Evolutionary conservation across 106 monocot genomes (phyloP).

Genomic region (Iris macrosiphon): DNA sequence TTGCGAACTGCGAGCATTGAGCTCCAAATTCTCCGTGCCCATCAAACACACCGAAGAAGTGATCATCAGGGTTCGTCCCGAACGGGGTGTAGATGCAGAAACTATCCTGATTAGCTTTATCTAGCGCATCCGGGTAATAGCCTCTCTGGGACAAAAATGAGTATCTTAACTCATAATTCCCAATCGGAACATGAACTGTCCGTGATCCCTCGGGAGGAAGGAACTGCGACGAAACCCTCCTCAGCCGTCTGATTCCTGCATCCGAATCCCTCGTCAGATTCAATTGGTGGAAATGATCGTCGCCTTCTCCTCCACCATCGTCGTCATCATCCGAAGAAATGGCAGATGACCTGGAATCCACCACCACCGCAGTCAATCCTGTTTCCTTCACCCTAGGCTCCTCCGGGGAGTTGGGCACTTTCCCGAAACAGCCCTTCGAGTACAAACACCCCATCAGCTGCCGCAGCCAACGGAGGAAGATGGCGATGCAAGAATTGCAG

Average conservation of each 20-base stretch:
- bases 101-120: constrained; percentile 92
- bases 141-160: constrained; percentile 94
- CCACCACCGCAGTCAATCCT: constrained; percentile 13
- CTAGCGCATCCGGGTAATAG: constrained; percentile 88
- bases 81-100: constrained; percentile 91
- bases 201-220: constrained; percentile 89
- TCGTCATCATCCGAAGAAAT: constrained; percentile 44
- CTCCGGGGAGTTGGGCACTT: constrained; percentile 25
- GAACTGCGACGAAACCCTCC: constrained; percentile 89
- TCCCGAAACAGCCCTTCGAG: constrained; percentile 57
- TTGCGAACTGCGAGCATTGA: constrained; percentile 90
- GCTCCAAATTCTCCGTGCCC: constrained; percentile 92
- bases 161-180: constrained; percentile 79
- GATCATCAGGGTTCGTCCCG: constrained; percentile 77
- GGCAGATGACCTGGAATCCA: constrained; percentile 17
- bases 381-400: constrained; percentile 22
- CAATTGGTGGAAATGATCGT: constrained; percentile 43
- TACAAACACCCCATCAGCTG: constrained; percentile 70
- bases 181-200: constrained; percentile 58
- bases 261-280: constrained; percentile 47
- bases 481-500: constrained; percentile 7
- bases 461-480: constrained; percentile 12
- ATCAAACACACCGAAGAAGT: constrained; percentile 98
- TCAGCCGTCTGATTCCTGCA: constrained; percentile 55
- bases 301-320: constrained; percentile 28